These are phyloP conservation scores for Wickerhamomyces mucosus DNA, from an alignment of 805 yeast genomes.

Conservation along the genomic window DNA sequence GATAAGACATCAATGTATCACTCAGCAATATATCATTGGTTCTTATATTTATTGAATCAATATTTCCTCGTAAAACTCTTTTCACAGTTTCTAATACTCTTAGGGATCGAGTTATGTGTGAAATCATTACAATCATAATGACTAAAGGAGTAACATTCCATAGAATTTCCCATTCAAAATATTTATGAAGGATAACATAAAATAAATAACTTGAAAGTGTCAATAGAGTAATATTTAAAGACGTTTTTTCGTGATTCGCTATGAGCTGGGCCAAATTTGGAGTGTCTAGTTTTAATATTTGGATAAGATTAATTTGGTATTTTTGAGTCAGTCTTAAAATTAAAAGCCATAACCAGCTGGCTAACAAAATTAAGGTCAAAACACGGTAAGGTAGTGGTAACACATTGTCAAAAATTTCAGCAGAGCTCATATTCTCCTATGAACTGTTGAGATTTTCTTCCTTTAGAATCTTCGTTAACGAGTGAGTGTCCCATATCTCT, in stretches of 20 bases:
- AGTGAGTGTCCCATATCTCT: too few species aligned
- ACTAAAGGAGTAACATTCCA: neutral
- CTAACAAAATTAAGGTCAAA: neutral
- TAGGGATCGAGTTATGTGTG: conserved; percentile 24
- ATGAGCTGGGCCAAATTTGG: too few species aligned
- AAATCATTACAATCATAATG: conserved; percentile 20
- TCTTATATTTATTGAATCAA: conserved; percentile 45
- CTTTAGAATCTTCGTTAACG: too few species aligned
- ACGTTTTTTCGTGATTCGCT: too few species aligned
- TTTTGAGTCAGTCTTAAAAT: neutral
- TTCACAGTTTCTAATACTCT: conserved; percentile 40
- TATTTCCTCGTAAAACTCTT: conserved; percentile 48
- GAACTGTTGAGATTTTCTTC: too few species aligned
- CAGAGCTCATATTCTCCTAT: too few species aligned
- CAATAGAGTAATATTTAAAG: neutral
- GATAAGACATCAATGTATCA: conserved; percentile 77
- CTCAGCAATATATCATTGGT: conserved; percentile 76
- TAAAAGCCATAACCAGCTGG: neutral
- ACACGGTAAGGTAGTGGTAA: neutral
- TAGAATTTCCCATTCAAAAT: neutral
- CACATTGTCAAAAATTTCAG: neutral
- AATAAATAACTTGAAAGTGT: neutral
- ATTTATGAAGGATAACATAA: neutral
- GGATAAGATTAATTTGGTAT: neutral
- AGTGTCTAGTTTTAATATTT: neutral